phyloP scores from a whole-genome alignment of 331 rosid species.

The Pyrus hybrid region DNA sequence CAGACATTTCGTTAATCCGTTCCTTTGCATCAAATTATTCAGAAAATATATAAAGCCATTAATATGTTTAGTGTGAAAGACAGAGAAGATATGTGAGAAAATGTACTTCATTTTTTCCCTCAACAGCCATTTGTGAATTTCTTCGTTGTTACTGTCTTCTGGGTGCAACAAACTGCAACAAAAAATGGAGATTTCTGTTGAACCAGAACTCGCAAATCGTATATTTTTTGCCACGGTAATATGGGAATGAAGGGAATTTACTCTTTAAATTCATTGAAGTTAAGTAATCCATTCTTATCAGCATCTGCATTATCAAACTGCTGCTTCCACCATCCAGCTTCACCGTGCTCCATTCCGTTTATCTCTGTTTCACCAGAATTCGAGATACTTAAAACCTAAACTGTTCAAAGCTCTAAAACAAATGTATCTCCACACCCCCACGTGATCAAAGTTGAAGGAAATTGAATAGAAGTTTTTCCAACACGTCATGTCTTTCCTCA shows the following conservation, averaged over 20 bases:
- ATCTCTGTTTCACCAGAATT: slow-evolving; percentile 30
- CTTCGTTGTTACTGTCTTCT: slow-evolving; percentile 56
- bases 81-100: background rate
- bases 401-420: too few species aligned
- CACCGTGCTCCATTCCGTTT: slow-evolving; percentile 47
- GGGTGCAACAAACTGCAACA: slow-evolving; percentile 68
- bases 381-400: too few species aligned
- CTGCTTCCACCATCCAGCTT: slow-evolving; percentile 83
- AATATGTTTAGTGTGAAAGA: background rate
- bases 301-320: slow-evolving; percentile 52
- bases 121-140: slow-evolving; percentile 51
- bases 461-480: background rate
- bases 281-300: slow-evolving; percentile 45
- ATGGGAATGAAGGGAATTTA: slow-evolving; percentile 1
- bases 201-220: background rate
- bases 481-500: background rate
- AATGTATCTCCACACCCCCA: too few species aligned
- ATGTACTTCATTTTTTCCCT: slow-evolving; percentile 50
- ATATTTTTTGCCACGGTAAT: background rate
- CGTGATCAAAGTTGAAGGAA: background rate
- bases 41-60: background rate
- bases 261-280: slow-evolving; percentile 63
- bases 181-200: background rate
- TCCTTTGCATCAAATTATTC: background rate
- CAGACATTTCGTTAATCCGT: background rate